Base-by-base conservation (phyloP, 2,329 filamentous ascomycete species). In the Fusarium mundagurra region DNA sequence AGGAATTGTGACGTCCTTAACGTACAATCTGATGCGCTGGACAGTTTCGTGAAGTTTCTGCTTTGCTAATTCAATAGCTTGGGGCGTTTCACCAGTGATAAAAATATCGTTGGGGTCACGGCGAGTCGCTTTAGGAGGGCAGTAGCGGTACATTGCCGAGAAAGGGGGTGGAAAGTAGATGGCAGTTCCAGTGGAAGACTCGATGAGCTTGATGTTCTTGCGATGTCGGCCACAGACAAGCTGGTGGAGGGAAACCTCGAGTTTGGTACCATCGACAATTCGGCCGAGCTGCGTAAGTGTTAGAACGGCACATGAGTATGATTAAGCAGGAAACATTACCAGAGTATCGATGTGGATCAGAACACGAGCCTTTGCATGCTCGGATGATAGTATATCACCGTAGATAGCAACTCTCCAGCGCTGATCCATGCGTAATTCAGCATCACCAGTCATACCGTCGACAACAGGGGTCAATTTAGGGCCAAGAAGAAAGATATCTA, bases 161-260 rank as follows among this genome's bases (percentile, higher is more conserved):
- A 98, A 98, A 2, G 96, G 93, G 13, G 95, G 95, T 34, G 96
- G 96, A 81, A 99, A 98, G 85, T 99, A 99, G 78, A 99, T 98
- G 73, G 96, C 96, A 14, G 96, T 98, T 78, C 95, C 94, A 20
- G 96, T 98, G 34, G 93, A 91, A 20, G 96, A 97, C 84, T 99
- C 96, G 80, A 99, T 98, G 78, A 96, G 86, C 86, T 98, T 98
- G 86, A 99, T 98, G 82, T 98, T 98, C 86, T 98, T 97, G 77
- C 96, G 91, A 77, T 95, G 96, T 55, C 96, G 93, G 55, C 96
- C 96, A 82, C 95, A 98, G 57, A 98, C 92, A 63, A 98, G 88
- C 66, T 95, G 96, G 82, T 99, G 96, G 81, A 98, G 89, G 33
- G 94, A 94, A 57, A 96, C 86, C 77, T 98, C 95, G 67, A 98